A percentile compares a stretch with the other conserved stretches of the same genome.
phyloP scores from a whole-genome alignment of 2,329 filamentous ascomycete genomes.

The Paraconiothyrium sp. region DNA sequence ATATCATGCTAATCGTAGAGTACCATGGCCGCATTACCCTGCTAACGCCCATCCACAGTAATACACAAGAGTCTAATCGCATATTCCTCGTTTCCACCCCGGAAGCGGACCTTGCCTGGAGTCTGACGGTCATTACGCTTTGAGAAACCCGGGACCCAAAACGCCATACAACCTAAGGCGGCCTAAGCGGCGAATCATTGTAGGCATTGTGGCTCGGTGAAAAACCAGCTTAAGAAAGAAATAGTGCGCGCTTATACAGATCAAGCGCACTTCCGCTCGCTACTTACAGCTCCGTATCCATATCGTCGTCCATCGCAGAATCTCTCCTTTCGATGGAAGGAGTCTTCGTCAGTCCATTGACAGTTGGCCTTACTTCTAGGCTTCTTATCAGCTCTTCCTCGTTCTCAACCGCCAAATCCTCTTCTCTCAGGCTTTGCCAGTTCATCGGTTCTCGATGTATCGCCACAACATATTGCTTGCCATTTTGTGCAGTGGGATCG shows the following conservation, averaged over 20 bases:
- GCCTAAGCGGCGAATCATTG: neutral
- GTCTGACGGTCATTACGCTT: neutral
- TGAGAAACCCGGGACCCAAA: neutral
- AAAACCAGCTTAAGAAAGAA: neutral
- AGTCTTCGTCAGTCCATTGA: neutral
- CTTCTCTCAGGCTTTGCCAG: slow-evolving; percentile 16
- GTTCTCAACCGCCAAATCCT: slow-evolving; percentile 15
- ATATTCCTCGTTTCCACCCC: too few species aligned
- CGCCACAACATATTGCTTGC: slow-evolving; percentile 18
- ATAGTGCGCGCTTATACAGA: neutral
- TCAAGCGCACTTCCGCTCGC: neutral
- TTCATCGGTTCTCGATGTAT: slow-evolving; percentile 17
- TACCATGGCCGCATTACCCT: neutral
- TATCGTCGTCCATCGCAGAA: neutral
- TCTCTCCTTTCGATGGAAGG: neutral
- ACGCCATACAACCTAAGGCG: neutral
- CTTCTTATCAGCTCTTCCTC: slow-evolving; percentile 1
- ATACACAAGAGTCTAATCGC: too few species aligned
- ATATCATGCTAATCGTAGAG: neutral
- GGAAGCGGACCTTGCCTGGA: neutral
- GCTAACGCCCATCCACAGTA: too few species aligned
- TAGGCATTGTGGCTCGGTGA: neutral
- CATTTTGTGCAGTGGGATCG: slow-evolving; percentile 16
- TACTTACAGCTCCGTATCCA: neutral
- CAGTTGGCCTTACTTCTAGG: neutral